Conservation (phyloP, 2,329 filamentous ascomycete genomes). For the Hypomyces rosellus region DNA sequence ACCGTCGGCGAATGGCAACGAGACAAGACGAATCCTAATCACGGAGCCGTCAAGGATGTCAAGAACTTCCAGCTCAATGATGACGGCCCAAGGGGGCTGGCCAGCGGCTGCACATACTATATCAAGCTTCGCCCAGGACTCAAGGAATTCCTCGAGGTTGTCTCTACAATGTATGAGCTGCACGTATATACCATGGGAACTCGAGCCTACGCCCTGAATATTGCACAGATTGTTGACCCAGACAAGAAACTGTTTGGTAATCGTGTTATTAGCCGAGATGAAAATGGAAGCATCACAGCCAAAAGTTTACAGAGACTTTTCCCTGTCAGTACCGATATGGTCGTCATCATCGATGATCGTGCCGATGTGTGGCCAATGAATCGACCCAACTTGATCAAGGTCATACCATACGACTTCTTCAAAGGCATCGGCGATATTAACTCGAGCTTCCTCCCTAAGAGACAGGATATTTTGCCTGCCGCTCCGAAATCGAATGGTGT, state of each 20-base stretch:
- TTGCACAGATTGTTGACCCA: conserved; percentile 89
- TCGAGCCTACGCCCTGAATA: conserved; percentile 86
- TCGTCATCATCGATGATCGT: conserved; percentile 95
- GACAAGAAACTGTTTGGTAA: conserved; percentile 86
- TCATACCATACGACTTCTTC: conserved; percentile 95
- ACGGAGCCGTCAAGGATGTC: conserved; percentile 85
- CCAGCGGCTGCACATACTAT: conserved; percentile 85
- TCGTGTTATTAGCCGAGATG: conserved; percentile 90
- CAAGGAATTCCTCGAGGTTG: conserved; percentile 67
- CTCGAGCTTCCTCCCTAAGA: conserved; percentile 89
- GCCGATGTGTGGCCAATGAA: conserved; percentile 93
- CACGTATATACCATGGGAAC: conserved; percentile 99
- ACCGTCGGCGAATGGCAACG: conserved; percentile 94
- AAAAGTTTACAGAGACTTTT: conserved; percentile 90
- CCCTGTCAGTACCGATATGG: conserved; percentile 97
- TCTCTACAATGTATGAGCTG: conserved; percentile 81
- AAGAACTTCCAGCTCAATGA: conserved; percentile 82
- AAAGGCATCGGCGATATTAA: conserved; percentile 98
- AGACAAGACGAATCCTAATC: conserved; percentile 82
- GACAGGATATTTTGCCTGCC: conserved; percentile 44
- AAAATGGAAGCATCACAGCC: conserved; percentile 86
- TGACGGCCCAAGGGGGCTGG: conserved; percentile 65
- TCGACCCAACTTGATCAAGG: conserved; percentile 87
- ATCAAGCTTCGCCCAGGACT: conserved; percentile 94
- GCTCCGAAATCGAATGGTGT: conserved; percentile 20